A percentile compares a stretch with the other conserved stretches of the same genome.
Conservation (phyloP, 2,329 filamentous ascomycete genomes). For the Colletotrichum tropicale region DNA sequence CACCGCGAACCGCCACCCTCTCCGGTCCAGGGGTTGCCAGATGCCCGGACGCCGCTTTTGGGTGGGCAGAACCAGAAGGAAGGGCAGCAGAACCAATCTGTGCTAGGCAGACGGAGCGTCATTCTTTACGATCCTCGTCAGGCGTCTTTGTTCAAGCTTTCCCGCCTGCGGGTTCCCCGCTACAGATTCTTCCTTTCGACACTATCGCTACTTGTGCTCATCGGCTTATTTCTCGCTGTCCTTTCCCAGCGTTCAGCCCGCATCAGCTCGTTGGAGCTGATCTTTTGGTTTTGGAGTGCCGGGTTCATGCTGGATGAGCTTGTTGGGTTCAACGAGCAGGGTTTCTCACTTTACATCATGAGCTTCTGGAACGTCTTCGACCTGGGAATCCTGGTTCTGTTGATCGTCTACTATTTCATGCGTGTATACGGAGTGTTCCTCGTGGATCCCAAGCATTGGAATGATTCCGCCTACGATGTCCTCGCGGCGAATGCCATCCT, state of each 20-base stretch:
- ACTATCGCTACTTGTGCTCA: conserved; percentile 81
- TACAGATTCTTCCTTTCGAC: conserved; percentile 93
- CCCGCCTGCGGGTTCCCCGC: conserved; percentile 85
- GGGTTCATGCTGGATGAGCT: conserved; percentile 97
- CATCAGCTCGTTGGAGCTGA: conserved; percentile 83
- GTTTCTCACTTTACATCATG: conserved; percentile 95
- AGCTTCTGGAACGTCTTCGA: conserved; percentile 98
- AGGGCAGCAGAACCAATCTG: conserved; percentile 28
- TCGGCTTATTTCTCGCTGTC: conserved; percentile 85
- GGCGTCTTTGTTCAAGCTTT: conserved; percentile 90
- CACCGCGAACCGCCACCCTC: conserved; percentile 63
- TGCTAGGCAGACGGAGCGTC: conserved; percentile 71
- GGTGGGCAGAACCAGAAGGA: conserved; percentile 37
- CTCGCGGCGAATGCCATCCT: conserved; percentile 89
- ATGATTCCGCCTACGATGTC: conserved; percentile 91
- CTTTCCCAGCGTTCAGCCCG: conserved; percentile 75
- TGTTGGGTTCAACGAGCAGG: conserved; percentile 95
- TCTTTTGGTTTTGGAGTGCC: conserved; percentile 98
- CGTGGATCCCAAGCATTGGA: conserved; percentile 75
- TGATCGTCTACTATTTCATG: conserved; percentile 89
- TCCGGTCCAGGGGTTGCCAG: conserved; percentile 35
- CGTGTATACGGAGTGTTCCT: conserved; percentile 87
- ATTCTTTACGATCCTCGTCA: conserved; percentile 89
- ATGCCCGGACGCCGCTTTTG: conserved; percentile 58
- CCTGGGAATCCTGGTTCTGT: conserved; percentile 82